Percentiles rank a stretch among this genome's conserved stretches.
These are phyloP conservation scores for Thielaviopsis musarum DNA, from an alignment of 2,329 filamentous ascomycete genomes.

Conservation along the genomic window DNA sequence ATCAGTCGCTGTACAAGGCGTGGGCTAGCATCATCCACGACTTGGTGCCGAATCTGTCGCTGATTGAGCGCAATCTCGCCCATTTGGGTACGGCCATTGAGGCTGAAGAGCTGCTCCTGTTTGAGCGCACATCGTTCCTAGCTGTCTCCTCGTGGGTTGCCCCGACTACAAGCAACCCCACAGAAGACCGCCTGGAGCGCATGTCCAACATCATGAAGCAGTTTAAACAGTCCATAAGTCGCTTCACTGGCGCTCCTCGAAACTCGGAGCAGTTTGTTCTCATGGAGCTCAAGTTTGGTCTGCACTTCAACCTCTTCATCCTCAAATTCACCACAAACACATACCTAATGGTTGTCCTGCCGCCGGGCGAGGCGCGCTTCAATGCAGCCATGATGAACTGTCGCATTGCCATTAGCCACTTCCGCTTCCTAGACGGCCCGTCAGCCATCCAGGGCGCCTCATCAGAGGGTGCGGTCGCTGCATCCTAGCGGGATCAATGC, in stretches of 20 bases:
- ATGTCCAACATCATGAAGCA: conserved; percentile 97
- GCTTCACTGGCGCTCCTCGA: conserved; percentile 65
- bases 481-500: conserved; percentile 11
- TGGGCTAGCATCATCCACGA: conserved; percentile 98
- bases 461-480: neutral
- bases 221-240: conserved; percentile 73
- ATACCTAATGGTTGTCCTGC: conserved; percentile 82
- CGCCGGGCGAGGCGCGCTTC: conserved; percentile 79
- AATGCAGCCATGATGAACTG: conserved; percentile 85
- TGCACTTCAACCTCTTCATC: conserved; percentile 81
- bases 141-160: conserved; percentile 88
- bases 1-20: conserved; percentile 92
- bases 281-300: conserved; percentile 62
- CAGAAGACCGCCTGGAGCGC: conserved; percentile 79
- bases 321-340: conserved; percentile 95
- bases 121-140: conserved; percentile 89
- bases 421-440: conserved; percentile 47
- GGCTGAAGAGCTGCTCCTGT: conserved; percentile 84
- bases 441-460: conserved; percentile 2
- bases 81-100: conserved; percentile 73
- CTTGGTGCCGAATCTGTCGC: conserved; percentile 79
- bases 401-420: conserved; percentile 68
- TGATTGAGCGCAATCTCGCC: conserved; percentile 74
- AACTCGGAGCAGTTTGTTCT: conserved; percentile 67
- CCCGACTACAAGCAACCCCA: conserved; percentile 59